A percentile compares a stretch with the other conserved stretches of the same genome.
Conservation (phyloP, 345 rosid genomes). For the Gossypium turneri region DNA sequence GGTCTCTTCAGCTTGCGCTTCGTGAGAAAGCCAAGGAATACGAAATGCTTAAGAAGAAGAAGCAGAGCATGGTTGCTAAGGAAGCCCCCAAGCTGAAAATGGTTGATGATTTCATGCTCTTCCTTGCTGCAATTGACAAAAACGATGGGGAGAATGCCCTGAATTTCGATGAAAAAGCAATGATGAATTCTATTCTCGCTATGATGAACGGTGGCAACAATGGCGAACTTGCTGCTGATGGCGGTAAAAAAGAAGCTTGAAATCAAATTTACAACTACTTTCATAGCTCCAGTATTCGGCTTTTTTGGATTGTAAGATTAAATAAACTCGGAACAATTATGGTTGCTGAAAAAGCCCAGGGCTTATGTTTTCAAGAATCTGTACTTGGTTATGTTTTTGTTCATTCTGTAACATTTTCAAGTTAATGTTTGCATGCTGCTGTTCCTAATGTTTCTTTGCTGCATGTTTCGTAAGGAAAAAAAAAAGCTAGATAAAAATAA, state of each 20-base stretch:
- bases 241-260: neutral
- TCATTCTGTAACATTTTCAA: neutral
- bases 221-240: neutral
- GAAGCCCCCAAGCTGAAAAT: neutral
- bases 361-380: neutral
- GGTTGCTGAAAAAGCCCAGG: neutral
- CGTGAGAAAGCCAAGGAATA: neutral
- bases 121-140: neutral
- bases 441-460: neutral
- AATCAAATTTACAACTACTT: too few relatives aligned
- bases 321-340: neutral
- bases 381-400: neutral
- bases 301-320: too few relatives aligned
- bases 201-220: neutral
- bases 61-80: neutral
- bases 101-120: constrained; percentile 1
- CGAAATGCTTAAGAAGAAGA: neutral
- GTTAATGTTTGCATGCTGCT: neutral
- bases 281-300: too few relatives aligned
- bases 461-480: too few relatives aligned
- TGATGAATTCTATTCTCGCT: neutral
- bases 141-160: neutral
- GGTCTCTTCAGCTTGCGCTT: neutral
- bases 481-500: too few relatives aligned
- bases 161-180: neutral